Evolutionary conservation across 345 rosid genomes (phyloP).

Genomic region (Citrus glauca): DNA sequence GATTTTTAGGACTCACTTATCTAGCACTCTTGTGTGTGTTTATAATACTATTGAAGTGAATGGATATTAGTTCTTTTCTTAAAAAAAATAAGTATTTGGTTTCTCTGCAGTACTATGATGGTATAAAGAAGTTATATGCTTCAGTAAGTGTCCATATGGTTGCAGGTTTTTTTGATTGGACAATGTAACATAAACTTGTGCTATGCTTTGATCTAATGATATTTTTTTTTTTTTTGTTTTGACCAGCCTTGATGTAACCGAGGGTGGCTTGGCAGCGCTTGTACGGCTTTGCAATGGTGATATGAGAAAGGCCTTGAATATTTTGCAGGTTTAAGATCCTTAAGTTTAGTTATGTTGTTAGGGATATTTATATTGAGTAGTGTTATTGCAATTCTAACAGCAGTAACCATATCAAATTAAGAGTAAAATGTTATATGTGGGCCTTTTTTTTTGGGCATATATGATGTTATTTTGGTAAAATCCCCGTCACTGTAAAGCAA

Average conservation of each 20-base stretch:
- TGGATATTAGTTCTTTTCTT: not conserved
- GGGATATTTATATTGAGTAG: not conserved
- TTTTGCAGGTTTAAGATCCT: constrained; percentile 66
- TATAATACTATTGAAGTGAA: not conserved
- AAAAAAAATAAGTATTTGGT: not conserved
- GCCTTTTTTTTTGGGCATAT: not conserved
- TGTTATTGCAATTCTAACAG: not conserved
- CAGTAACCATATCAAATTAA: not conserved
- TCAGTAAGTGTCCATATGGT: not conserved
- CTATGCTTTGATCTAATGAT: not conserved
- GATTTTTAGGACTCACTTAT: not conserved
- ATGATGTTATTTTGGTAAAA: not conserved
- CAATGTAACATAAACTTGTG: not conserved
- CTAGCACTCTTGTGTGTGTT: not conserved
- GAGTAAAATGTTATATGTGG: not conserved
- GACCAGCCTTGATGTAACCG: constrained; percentile 74
- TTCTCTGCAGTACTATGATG: not conserved
- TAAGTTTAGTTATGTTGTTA: not conserved
- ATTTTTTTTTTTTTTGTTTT: not conserved
- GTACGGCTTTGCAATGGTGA: constrained; percentile 93
- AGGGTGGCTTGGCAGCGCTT: constrained; percentile 74
- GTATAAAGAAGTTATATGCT: not conserved
- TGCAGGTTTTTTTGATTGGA: not conserved
- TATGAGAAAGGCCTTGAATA: constrained; percentile 98
- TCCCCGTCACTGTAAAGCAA: not conserved